phyloP scores from a whole-genome alignment of 768 basidiomycete genomes.

The Kwoniella heveanensis region DNA sequence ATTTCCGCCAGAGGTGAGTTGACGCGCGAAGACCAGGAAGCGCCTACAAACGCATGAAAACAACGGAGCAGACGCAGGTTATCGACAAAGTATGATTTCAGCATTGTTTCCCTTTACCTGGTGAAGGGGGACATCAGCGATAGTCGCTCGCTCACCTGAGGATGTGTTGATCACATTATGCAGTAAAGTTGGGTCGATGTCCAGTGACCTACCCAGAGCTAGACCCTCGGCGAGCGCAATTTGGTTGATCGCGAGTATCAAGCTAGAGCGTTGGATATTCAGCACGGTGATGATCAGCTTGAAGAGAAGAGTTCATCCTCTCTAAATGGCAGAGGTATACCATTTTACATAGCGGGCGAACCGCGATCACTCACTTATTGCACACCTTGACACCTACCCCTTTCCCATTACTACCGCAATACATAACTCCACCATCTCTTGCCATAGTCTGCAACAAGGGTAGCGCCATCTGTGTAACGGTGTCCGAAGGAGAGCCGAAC shows the following conservation, averaged over 20 bases:
- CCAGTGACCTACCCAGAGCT: constrained; percentile 39
- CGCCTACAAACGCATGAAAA: constrained; percentile 27
- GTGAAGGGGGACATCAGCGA: too few relatives aligned
- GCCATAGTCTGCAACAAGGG: constrained; percentile 44
- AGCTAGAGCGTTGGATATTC: constrained; percentile 17
- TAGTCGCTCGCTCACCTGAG: constrained; percentile 43
- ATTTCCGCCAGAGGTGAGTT: constrained; percentile 44
- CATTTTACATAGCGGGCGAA: too few relatives aligned
- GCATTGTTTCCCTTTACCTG: too few relatives aligned
- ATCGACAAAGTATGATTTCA: too few relatives aligned
- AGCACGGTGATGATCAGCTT: too few relatives aligned
- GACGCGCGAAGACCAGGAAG: constrained; percentile 48
- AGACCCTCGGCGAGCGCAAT: constrained; percentile 48
- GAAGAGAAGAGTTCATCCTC: too few relatives aligned
- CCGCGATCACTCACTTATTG: constrained; percentile 42
- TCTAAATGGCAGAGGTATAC: too few relatives aligned
- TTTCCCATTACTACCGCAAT: constrained; percentile 43
- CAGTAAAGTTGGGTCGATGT: constrained; percentile 38
- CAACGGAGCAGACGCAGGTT: too few relatives aligned
- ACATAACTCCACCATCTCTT: constrained; percentile 37
- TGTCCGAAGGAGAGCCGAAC: constrained; percentile 68
- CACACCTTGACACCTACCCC: constrained; percentile 51
- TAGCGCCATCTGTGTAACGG: constrained; percentile 33
- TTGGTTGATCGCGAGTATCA: constrained; percentile 51
- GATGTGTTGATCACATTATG: constrained; percentile 46